Percentiles rank a stretch among this genome's conserved stretches.
Conservation (phyloP, 202 grass and related monocot genomes). For the Tripidium arundinaceum region DNA sequence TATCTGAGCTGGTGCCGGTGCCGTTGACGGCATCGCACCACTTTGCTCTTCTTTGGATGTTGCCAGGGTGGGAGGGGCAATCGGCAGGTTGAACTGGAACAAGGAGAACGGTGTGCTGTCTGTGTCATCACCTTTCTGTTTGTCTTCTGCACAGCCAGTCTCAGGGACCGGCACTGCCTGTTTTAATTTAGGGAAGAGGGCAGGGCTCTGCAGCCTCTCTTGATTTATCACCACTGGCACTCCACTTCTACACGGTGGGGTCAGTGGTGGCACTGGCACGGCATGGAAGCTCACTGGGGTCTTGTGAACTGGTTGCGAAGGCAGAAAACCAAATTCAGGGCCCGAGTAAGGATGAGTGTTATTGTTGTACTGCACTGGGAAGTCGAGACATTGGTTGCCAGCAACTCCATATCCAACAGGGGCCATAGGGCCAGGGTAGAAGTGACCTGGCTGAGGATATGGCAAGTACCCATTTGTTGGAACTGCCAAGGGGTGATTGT, state of each 20-base stretch:
- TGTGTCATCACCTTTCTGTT: slow-evolving; percentile 19
- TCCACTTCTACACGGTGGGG: neutral
- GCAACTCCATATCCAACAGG: slow-evolving; percentile 50
- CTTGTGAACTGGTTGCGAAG: slow-evolving; percentile 40
- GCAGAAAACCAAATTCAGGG: slow-evolving; percentile 48
- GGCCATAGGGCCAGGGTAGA: slow-evolving; percentile 40
- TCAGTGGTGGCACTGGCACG: neutral
- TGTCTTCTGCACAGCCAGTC: slow-evolving; percentile 27
- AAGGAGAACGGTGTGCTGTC: slow-evolving; percentile 47
- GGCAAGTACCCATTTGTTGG: slow-evolving; percentile 51
- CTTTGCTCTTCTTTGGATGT: slow-evolving; percentile 37
- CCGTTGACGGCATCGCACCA: neutral
- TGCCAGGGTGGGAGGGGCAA: slow-evolving; percentile 21
- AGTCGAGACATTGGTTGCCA: slow-evolving; percentile 41
- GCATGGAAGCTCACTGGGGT: slow-evolving; percentile 25
- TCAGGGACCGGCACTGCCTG: neutral
- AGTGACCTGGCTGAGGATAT: slow-evolving; percentile 52
- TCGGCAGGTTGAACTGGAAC: slow-evolving; percentile 67
- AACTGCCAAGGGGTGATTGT: slow-evolving; percentile 43
- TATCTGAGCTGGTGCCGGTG: neutral
- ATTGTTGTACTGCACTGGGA: slow-evolving; percentile 35
- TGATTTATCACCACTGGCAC: slow-evolving; percentile 5
- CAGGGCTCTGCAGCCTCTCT: slow-evolving; percentile 14
- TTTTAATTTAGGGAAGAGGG: neutral
- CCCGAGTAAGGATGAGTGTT: slow-evolving; percentile 40